Conservation (phyloP, 331 rosid species). For the Rhamnella rubrinervis region DNA sequence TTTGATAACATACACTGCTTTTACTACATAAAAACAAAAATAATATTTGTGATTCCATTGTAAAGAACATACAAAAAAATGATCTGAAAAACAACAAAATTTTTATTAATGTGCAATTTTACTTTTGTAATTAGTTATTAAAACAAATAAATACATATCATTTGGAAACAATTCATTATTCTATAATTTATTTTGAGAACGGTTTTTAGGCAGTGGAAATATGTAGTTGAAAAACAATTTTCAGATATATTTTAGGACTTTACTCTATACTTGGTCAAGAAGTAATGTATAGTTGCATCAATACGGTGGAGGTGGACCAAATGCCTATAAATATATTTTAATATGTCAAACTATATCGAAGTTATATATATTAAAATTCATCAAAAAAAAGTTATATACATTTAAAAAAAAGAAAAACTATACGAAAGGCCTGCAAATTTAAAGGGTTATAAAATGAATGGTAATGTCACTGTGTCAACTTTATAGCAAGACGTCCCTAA, state of each 20-base stretch:
- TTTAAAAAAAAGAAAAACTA: neutral
- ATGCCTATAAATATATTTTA: neutral
- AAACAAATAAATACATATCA: too few relatives aligned
- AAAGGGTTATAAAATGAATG: too few relatives aligned
- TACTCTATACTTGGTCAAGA: slow-evolving; percentile 17
- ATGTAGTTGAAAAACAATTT: too few relatives aligned
- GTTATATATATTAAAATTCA: too few relatives aligned
- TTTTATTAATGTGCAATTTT: neutral
- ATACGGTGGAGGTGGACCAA: neutral
- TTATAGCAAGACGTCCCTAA: neutral
- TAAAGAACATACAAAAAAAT: too few relatives aligned
- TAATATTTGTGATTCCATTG: too few relatives aligned
- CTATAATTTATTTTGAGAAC: too few relatives aligned
- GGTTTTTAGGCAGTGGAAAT: too few relatives aligned
- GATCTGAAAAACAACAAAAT: too few relatives aligned
- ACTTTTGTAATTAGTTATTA: neutral
- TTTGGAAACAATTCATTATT: too few relatives aligned
- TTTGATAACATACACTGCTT: neutral
- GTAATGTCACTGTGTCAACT: too few relatives aligned
- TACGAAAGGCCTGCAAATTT: neutral
- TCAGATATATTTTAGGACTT: too few relatives aligned
- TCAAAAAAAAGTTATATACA: neutral
- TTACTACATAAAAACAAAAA: neutral
- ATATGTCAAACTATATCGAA: neutral
- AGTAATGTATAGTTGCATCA: slow-evolving; percentile 4